phyloP scores from a whole-genome alignment of 2,329 filamentous ascomycete species.

The Harringtonia aguacate region DNA sequence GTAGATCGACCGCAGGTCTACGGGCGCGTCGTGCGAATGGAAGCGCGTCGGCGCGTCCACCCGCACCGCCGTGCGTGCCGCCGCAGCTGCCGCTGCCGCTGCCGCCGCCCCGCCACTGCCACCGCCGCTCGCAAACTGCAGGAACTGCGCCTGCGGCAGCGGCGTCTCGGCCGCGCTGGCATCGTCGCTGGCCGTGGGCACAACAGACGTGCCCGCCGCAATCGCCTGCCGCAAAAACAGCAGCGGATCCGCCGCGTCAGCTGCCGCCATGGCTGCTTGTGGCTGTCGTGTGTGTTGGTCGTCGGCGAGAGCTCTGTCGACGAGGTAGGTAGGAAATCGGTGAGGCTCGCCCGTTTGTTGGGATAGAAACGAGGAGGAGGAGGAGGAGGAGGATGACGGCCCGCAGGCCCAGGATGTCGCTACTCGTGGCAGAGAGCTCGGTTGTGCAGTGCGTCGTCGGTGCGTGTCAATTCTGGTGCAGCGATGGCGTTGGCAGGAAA shows the following conservation, averaged over 20 bases:
- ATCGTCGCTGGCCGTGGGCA: conserved; percentile 63
- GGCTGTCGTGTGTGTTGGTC: no score
- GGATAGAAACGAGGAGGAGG: background rate
- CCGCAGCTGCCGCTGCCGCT: no score
- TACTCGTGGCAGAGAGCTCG: background rate
- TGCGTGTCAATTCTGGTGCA: background rate
- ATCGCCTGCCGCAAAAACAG: conserved; percentile 77
- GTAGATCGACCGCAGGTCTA: conserved; percentile 89
- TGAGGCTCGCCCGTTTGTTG: no score
- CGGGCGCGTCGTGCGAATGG: conserved; percentile 58
- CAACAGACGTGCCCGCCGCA: conserved; percentile 55
- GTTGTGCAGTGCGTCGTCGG: no score
- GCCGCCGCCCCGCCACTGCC: no score
- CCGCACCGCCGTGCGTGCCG: conserved; percentile 44
- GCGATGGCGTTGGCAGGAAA: background rate
- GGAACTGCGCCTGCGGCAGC: conserved; percentile 66
- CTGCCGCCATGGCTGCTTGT: background rate
- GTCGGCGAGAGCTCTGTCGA: background rate
- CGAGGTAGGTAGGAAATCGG: no score
- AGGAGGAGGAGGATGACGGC: background rate
- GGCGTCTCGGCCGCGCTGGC: conserved; percentile 48
- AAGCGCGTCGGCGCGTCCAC: conserved; percentile 76
- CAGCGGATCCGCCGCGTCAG: conserved; percentile 51
- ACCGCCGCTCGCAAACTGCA: conserved; percentile 55
- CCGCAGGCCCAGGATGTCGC: conserved; percentile 6